Evolutionary conservation across 2,329 filamentous ascomycete genomes (phyloP).

Genomic region (Fusarium sarcochroum): DNA sequence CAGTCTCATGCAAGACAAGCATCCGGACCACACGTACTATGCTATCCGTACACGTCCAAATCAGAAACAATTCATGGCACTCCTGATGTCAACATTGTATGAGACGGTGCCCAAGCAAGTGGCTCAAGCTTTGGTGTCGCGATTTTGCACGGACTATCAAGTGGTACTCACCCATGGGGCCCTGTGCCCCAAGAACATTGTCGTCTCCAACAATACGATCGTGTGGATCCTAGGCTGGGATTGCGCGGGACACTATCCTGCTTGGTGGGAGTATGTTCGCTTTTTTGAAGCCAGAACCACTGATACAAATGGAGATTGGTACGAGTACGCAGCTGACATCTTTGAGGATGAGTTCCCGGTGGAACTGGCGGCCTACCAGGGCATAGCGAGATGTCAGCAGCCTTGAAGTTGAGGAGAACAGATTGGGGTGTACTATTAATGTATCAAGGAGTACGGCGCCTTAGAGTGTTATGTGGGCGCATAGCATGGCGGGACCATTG

Average conservation of each 20-base stretch:
- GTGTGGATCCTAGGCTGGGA: slow-evolving; percentile 51
- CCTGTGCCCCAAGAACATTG: slow-evolving; percentile 50
- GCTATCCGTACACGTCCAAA: slow-evolving; percentile 40
- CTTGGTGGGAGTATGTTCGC: slow-evolving; percentile 55
- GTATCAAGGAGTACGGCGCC: background rate
- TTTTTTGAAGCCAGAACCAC: slow-evolving; percentile 53
- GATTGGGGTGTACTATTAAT: background rate
- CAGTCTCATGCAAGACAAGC: slow-evolving; percentile 49
- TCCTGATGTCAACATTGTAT: slow-evolving; percentile 48
- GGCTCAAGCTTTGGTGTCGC: slow-evolving; percentile 35
- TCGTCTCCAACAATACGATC: slow-evolving; percentile 46
- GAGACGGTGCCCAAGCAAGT: slow-evolving; percentile 45
- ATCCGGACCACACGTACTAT: slow-evolving; percentile 49
- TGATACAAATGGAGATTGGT: slow-evolving; percentile 50
- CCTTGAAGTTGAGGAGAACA: slow-evolving; percentile 17
- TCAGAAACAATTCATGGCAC: slow-evolving; percentile 43
- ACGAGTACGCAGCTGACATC: slow-evolving; percentile 50
- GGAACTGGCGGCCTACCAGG: slow-evolving; percentile 52
- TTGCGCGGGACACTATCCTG: slow-evolving; percentile 51
- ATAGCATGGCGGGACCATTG: background rate
- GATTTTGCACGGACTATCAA: slow-evolving; percentile 33
- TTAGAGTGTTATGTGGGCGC: background rate
- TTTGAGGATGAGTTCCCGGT: slow-evolving; percentile 43
- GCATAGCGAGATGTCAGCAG: slow-evolving; percentile 48
- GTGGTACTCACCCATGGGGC: slow-evolving; percentile 47